Evolutionary conservation across 2,329 filamentous ascomycete species (phyloP), one percentile per base, ranked within the genome.

Genomic region (Didymella lethalis): DNA sequence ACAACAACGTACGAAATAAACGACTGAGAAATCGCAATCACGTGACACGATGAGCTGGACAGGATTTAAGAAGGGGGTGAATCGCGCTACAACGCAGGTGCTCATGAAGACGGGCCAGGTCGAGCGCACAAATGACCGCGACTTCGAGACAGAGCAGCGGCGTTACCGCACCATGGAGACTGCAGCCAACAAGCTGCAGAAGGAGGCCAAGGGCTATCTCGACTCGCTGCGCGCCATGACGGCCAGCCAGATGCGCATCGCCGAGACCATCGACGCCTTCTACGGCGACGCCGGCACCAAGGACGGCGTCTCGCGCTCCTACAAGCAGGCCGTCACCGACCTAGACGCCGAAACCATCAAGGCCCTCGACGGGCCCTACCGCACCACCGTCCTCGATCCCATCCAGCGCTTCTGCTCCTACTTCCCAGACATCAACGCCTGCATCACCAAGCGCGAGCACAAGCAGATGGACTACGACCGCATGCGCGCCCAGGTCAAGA

Each of bases 91-190:
- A 80, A 99, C 96, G 82, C 93, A 97, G 88, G 94, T 98, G 64
- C 97, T 99, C 92, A 98, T 99, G 94, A 99, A 99, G 86, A 96
- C 68, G 88, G 92, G 95, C 61, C 95, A 98, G 83, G 96, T 99
- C 71, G 95, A 99, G 81, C 94, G 95, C 82, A 99, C 95, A 26
- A 97, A 94, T 78, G 95, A 99, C 81, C 92, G 96, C 68, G 95
- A 98, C 78, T 99, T 98, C 79, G 95, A 98, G 80, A 94, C 98
- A 52, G 96, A 99, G 79, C 92, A 96, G 80, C 88, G 94, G 77
- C 93, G 95, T 66, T 99, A 97, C 83, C 90, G 92, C 68, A 97
- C 94, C 4, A 97, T 99, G 92, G 95, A 99, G 79, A 89, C 93
- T 6, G 95, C 96, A 16, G 92, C 94, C 29, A 88, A 92, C 72